Conservation (phyloP, 2,329 filamentous ascomycete genomes). For the Alternaria sp. region DNA sequence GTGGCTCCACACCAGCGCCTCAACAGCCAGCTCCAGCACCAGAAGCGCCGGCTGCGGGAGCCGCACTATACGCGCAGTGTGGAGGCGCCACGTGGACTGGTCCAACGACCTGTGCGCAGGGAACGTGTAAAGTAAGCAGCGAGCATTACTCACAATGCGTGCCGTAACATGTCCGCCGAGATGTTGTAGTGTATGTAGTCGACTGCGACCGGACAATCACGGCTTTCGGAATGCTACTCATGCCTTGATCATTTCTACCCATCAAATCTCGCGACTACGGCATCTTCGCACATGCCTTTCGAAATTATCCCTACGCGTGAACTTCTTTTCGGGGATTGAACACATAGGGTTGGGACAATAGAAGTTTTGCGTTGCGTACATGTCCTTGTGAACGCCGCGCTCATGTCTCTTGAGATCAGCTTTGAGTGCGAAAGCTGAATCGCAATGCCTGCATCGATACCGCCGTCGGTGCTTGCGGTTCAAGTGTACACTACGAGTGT, state of each 20-base stretch:
- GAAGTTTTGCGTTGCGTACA: conserved; percentile 4
- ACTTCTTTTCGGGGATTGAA: conserved; percentile 12
- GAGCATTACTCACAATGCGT: conserved; percentile 37
- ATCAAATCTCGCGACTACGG: not conserved
- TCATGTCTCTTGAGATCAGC: conserved; percentile 21
- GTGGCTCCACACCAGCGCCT: not conserved
- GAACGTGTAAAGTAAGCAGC: conserved; percentile 35
- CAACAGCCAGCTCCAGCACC: not conserved
- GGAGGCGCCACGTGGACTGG: conserved; percentile 27
- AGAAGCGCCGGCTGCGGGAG: not conserved
- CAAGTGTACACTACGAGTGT: conserved; percentile 13
- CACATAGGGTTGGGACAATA: conserved; percentile 14
- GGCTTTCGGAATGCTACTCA: not conserved
- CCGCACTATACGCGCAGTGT: conserved; percentile 26
- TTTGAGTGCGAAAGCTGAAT: conserved; percentile 12
- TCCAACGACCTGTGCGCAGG: conserved; percentile 32
- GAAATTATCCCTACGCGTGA: conserved; percentile 18
- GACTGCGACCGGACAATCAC: not conserved
- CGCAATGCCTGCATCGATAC: conserved; percentile 15
- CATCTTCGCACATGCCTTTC: conserved; percentile 18
- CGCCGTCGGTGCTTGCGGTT: conserved; percentile 22
- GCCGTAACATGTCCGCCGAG: not conserved
- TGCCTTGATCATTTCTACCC: not conserved
- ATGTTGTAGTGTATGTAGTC: not conserved
- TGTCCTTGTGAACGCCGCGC: conserved; percentile 14